Percentiles rank a stretch among this genome's conserved stretches.
Evolutionary conservation across 257 asterid species (phyloP).

Genomic region (Solanum bukasovii): DNA sequence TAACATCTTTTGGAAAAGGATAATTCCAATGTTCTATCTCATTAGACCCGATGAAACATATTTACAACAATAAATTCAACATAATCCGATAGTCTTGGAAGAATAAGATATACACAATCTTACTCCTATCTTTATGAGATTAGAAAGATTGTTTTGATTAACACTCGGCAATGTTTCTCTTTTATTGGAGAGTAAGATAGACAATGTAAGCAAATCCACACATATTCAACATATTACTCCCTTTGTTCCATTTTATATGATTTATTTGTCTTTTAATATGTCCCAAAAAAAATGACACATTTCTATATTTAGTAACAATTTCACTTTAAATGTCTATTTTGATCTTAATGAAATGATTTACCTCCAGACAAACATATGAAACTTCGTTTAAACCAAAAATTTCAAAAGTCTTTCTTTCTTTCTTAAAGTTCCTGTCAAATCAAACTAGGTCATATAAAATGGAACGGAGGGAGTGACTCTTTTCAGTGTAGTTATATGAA

Average conservation of each 20-base stretch:
- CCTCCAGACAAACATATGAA: too few relatives aligned
- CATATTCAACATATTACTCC: background rate
- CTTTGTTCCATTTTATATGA: rapidly evolving
- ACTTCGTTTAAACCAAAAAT: too few relatives aligned
- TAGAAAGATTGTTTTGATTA: too few relatives aligned
- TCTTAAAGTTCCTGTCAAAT: too few relatives aligned
- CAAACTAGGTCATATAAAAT: too few relatives aligned
- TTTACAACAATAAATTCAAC: background rate
- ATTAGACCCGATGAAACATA: background rate
- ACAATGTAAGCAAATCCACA: background rate
- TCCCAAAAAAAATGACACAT: background rate
- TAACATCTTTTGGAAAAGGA: background rate
- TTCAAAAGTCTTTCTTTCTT: rapidly evolving
- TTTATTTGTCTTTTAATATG: too few relatives aligned
- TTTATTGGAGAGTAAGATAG: background rate
- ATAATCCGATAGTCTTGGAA: rapidly evolving
- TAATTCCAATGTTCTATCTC: background rate
- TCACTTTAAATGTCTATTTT: too few relatives aligned
- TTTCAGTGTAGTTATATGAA: background rate
- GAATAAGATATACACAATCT: background rate
- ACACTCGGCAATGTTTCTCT: background rate
- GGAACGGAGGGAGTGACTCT: background rate
- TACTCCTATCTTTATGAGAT: background rate
- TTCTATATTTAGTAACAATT: too few relatives aligned
- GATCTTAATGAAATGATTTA: background rate